Evolutionary conservation across 176 grass and related monocot genomes (phyloP).

Genomic region (Eremochloa ophiuroides): DNA sequence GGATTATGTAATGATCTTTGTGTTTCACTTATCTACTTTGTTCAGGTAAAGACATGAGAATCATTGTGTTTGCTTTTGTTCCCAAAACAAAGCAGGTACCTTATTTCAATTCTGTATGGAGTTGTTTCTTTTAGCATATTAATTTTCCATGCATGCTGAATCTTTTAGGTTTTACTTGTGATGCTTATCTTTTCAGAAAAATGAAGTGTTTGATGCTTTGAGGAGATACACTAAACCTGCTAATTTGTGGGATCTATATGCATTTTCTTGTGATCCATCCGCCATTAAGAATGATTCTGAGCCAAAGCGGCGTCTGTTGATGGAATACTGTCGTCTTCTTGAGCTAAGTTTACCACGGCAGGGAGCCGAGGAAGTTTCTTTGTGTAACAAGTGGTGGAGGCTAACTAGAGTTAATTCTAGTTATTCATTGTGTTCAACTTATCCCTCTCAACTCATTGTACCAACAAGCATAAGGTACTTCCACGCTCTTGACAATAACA

Average conservation of each 20-base stretch:
- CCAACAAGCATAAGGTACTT: slow-evolving; percentile 82
- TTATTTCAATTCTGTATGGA: slow-evolving; percentile 3
- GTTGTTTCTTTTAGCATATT: slow-evolving; percentile 20
- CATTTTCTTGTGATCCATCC: slow-evolving; percentile 75
- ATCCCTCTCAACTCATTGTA: slow-evolving; percentile 77
- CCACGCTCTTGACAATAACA: slow-evolving; percentile 4
- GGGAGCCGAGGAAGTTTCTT: slow-evolving; percentile 33
- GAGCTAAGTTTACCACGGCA: slow-evolving; percentile 36
- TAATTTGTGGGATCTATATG: slow-evolving; percentile 76
- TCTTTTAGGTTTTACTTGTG: slow-evolving; percentile 25
- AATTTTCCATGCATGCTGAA: neutral
- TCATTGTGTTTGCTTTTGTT: slow-evolving; percentile 68
- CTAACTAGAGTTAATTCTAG: slow-evolving; percentile 69
- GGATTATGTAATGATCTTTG: slow-evolving; percentile 7
- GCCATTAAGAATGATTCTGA: slow-evolving; percentile 61
- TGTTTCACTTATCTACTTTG: slow-evolving; percentile 15
- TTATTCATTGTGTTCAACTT: slow-evolving; percentile 91
- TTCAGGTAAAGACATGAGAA: slow-evolving; percentile 96
- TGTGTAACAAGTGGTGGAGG: slow-evolving; percentile 69
- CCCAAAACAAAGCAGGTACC: slow-evolving; percentile 87
- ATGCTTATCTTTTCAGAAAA: slow-evolving; percentile 62
- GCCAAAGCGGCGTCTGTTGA: slow-evolving; percentile 70
- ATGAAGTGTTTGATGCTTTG: slow-evolving; percentile 68
- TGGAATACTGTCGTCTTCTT: slow-evolving; percentile 80
- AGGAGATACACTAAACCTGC: slow-evolving; percentile 65